These are phyloP conservation scores for Ensete ventricosum DNA, from an alignment of 176 grass and related monocot genomes.

Conservation along the genomic window DNA sequence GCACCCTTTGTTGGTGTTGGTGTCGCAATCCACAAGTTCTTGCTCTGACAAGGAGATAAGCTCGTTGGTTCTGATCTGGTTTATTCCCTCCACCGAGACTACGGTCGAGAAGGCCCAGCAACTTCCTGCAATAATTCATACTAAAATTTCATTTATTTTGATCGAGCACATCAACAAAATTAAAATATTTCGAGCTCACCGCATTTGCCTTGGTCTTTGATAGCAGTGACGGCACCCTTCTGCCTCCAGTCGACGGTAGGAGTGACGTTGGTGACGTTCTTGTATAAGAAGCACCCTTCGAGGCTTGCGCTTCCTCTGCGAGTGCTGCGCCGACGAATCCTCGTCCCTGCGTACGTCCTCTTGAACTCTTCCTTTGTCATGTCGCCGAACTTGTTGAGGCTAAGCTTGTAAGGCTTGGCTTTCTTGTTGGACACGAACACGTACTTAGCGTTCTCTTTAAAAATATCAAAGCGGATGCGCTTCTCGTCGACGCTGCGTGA, in stretches of 20 bases:
- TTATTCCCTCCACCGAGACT: conserved; percentile 66
- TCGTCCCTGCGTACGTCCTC: conserved; percentile 37
- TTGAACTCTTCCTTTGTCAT: conserved; percentile 61
- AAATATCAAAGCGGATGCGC: conserved; percentile 41
- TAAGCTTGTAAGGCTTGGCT: conserved; percentile 48
- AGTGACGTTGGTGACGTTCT: conserved; percentile 16
- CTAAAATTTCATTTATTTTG: background rate
- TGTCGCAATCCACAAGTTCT: conserved; percentile 64
- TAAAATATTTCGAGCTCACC: conserved; percentile 21
- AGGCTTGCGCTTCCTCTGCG: conserved; percentile 1
- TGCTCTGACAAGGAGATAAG: conserved; percentile 72
- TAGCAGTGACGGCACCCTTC: conserved; percentile 44
- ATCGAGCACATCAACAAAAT: too few species aligned
- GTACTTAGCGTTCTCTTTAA: conserved; percentile 62
- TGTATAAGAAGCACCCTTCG: conserved; percentile 29
- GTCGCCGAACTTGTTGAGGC: conserved; percentile 80
- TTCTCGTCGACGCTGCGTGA: background rate
- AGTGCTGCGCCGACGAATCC: conserved; percentile 12
- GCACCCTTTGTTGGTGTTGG: conserved; percentile 38
- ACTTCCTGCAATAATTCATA: conserved; percentile 33
- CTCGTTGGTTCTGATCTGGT: conserved; percentile 55
- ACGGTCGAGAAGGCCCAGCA: conserved; percentile 82
- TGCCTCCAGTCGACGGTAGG: conserved; percentile 51
- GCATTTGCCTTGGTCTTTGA: conserved; percentile 88
- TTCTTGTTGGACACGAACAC: conserved; percentile 49